Evolutionary conservation across 2,329 filamentous ascomycete species (phyloP).

Genomic region (Colletotrichum cuscutae): DNA sequence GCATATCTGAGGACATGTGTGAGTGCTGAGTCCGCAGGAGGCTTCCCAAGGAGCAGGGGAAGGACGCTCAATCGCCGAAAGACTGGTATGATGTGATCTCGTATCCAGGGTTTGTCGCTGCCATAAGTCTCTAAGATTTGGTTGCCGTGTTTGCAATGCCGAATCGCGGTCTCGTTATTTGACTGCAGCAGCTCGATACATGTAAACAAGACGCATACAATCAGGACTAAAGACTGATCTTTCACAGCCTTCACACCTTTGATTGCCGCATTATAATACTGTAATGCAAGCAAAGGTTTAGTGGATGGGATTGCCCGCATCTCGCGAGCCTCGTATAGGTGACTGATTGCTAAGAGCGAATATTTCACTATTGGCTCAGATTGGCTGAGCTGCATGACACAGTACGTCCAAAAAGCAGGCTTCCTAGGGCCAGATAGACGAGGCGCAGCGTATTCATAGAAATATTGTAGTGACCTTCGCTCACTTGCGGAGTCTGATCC

Average conservation of each 20-base stretch:
- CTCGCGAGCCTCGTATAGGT: not conserved
- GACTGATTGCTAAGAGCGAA: not conserved
- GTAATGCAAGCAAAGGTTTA: not conserved
- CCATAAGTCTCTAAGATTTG: not conserved
- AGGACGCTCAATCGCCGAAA: not conserved
- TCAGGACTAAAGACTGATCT: not conserved
- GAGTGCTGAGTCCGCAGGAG: not conserved
- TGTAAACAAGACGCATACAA: not conserved
- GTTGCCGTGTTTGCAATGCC: not conserved
- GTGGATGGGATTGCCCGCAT: not conserved
- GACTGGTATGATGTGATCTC: not conserved
- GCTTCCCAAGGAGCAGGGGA: not conserved
- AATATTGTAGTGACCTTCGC: not conserved
- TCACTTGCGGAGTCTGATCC: not conserved
- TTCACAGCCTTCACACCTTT: not conserved
- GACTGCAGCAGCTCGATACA: not conserved
- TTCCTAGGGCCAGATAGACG: not conserved
- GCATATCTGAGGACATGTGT: not conserved
- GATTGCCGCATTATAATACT: not conserved
- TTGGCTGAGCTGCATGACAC: not conserved
- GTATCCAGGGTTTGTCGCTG: not conserved
- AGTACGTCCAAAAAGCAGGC: not conserved
- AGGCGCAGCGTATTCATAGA: not conserved
- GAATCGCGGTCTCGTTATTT: not conserved
- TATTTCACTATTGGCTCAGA: not conserved